These are phyloP conservation scores for Kingdonia uniflora DNA, from an alignment of 164 flowering plant species.

Conservation along the genomic window DNA sequence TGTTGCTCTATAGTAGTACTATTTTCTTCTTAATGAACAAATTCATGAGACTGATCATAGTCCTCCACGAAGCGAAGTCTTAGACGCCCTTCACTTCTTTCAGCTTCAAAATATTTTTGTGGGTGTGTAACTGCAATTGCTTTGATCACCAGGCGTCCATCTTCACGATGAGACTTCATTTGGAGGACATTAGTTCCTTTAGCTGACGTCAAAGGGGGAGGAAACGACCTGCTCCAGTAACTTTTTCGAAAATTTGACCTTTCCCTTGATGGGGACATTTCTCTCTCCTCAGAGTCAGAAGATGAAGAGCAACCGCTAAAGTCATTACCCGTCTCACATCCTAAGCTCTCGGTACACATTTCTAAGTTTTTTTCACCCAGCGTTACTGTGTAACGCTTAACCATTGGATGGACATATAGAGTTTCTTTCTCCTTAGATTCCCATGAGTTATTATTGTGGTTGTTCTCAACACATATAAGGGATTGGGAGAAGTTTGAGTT, in stretches of 20 bases:
- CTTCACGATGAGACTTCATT: constrained; percentile 47
- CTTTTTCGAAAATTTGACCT: constrained; percentile 9
- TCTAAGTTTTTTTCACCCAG: constrained; percentile 48
- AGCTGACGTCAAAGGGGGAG: constrained; percentile 77
- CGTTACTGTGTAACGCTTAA: constrained; percentile 25
- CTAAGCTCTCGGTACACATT: constrained; percentile 71
- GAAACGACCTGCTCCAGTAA: constrained; percentile 26
- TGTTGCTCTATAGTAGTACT: constrained; percentile 12
- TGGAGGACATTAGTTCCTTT: constrained; percentile 29
- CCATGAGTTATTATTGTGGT: background rate
- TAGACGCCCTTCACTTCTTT: constrained; percentile 61
- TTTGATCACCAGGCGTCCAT: constrained; percentile 52
- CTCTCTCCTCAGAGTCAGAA: constrained; percentile 5
- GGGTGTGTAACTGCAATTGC: constrained; percentile 32
- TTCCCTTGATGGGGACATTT: constrained; percentile 11
- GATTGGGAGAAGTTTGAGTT: constrained; percentile 7
- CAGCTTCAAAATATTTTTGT: constrained; percentile 36
- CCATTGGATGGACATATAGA: constrained; percentile 43
- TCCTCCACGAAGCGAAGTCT: constrained; percentile 22
- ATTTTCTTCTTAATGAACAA: constrained; percentile 2
- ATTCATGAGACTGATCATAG: background rate
- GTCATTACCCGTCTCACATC: constrained; percentile 56
- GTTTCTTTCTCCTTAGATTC: constrained; percentile 16
- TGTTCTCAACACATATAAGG: background rate
- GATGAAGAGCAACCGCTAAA: constrained; percentile 16